phyloP scores from a whole-genome alignment of 768 basidiomycete genomes.

The Rhizopogon vinicolor region DNA sequence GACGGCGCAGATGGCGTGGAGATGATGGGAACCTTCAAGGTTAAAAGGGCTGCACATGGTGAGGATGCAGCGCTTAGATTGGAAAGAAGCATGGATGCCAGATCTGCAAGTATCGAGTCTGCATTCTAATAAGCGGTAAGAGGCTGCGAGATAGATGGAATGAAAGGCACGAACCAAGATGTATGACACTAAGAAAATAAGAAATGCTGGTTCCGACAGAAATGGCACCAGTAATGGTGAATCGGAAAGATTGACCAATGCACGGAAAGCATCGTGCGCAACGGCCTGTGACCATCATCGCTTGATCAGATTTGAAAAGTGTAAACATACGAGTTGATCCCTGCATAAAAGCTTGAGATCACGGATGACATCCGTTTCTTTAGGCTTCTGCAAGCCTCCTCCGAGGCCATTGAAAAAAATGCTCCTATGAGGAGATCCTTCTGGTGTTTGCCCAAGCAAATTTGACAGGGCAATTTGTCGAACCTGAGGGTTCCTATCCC shows the following conservation, averaged over 20 bases:
- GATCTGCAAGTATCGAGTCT: slow-evolving; percentile 86
- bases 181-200: slow-evolving; percentile 83
- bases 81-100: slow-evolving; percentile 96
- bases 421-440: slow-evolving; percentile 61
- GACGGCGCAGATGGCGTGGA: slow-evolving; percentile 36
- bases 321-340: slow-evolving; percentile 69
- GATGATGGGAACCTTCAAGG: slow-evolving; percentile 62
- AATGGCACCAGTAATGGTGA: slow-evolving; percentile 61
- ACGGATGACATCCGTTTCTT: slow-evolving; percentile 65
- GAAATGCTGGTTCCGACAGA: slow-evolving; percentile 68
- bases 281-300: slow-evolving; percentile 49
- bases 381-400: slow-evolving; percentile 48
- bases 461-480: slow-evolving; percentile 83
- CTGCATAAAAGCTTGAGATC: slow-evolving; percentile 85
- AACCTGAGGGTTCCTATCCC: slow-evolving; percentile 83
- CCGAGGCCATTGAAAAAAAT: slow-evolving; percentile 70
- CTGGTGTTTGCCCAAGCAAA: slow-evolving; percentile 74
- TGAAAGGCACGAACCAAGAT: slow-evolving; percentile 56
- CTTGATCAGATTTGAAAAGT: slow-evolving; percentile 10
- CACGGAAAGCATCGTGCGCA: slow-evolving; percentile 93
- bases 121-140: slow-evolving; percentile 56
- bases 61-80: slow-evolving; percentile 79
- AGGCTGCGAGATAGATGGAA: slow-evolving; percentile 2
- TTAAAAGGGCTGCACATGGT: slow-evolving; percentile 59
- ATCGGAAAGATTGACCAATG: slow-evolving; percentile 91